Evolutionary conservation across 129 eudicot species (phyloP).

Genomic region (Kitagawia praeruptora): DNA sequence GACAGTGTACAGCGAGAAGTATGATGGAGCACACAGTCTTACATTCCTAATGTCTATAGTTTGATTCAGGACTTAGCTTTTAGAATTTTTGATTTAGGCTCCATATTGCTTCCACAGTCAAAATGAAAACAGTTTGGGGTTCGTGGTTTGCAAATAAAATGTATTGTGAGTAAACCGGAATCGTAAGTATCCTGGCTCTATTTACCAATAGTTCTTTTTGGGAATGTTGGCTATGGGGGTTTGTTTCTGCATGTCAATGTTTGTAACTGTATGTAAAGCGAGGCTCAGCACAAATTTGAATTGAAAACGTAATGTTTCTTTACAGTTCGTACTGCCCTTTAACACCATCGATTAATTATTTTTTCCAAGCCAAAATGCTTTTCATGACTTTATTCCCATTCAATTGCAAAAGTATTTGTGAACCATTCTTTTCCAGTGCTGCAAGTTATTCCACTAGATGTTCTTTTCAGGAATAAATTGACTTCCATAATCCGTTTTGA

Average conservation of each 20-base stretch:
- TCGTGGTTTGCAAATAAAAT: background rate
- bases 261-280: background rate
- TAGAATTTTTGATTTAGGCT: background rate
- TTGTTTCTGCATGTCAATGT: background rate
- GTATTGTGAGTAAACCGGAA: background rate
- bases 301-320: background rate
- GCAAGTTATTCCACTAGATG: background rate
- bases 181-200: background rate
- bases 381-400: background rate
- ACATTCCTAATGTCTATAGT: background rate
- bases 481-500: background rate
- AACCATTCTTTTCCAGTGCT: background rate
- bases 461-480: background rate
- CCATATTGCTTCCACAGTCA: background rate
- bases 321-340: background rate
- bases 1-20: slow-evolving; percentile 99
- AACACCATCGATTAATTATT: background rate
- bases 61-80: background rate
- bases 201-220: background rate
- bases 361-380: background rate
- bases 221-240: background rate
- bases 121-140: too few species aligned
- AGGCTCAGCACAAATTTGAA: background rate
- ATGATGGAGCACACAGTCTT: slow-evolving; percentile 67
- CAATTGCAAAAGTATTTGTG: background rate